Percentiles rank a stretch among this genome's conserved stretches.
Conservation (phyloP, 75 land plant species). For the Sequoia sempervirens region DNA sequence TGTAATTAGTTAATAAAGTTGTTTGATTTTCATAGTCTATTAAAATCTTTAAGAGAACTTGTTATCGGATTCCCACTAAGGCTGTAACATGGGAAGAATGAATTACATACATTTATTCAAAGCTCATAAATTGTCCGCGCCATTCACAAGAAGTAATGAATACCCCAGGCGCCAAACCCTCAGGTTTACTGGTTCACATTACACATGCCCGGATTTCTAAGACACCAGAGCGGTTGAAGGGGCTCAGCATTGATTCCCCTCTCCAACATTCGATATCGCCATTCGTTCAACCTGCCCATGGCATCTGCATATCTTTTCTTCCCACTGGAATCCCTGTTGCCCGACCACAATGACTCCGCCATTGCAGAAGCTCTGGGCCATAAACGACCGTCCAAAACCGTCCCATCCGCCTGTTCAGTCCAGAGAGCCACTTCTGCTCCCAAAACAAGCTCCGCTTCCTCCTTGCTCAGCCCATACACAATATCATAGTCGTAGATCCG, state of each 20-base stretch:
- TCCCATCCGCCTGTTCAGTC: conserved; percentile 84
- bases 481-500: conserved; percentile 66
- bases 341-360: conserved; percentile 94
- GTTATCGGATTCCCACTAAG: too few species aligned
- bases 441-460: conserved; percentile 62
- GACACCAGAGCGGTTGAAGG: conserved; percentile 86
- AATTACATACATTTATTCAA: too few species aligned
- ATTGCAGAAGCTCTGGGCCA: conserved; percentile 84
- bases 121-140: too few species aligned
- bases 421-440: conserved; percentile 94
- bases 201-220: conserved; percentile 77
- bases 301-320: conserved; percentile 78
- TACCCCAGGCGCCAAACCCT: not conserved
- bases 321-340: conserved; percentile 55
- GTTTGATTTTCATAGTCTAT: too few species aligned
- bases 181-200: conserved; percentile 38
- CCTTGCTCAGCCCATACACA: conserved; percentile 31
- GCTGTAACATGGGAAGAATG: too few species aligned
- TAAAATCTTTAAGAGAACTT: too few species aligned
- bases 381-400: conserved; percentile 57
- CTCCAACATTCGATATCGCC: conserved; percentile 69
- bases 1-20: too few species aligned
- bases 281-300: conserved; percentile 68
- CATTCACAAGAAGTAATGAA: not conserved
- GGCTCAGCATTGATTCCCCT: conserved; percentile 83